These are phyloP conservation scores for Flaveria sonorensis DNA, from an alignment of 129 eudicot genomes.

Conservation along the genomic window DNA sequence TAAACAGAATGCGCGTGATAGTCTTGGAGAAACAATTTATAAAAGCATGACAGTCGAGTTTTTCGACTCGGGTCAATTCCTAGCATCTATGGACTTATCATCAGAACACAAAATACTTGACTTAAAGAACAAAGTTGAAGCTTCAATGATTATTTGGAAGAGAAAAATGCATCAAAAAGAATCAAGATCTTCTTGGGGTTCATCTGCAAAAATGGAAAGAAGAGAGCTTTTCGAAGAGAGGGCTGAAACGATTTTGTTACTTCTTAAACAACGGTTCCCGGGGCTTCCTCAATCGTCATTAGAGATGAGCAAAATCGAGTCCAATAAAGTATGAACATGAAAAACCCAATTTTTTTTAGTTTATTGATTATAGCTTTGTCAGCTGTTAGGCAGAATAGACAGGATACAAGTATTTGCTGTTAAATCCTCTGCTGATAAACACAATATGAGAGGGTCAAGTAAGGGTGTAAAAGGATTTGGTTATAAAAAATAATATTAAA, in stretches of 20 bases:
- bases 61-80: constrained; percentile 70
- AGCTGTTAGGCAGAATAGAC: background rate
- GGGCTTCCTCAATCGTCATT: constrained; percentile 81
- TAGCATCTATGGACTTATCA: constrained; percentile 63
- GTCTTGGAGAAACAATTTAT: constrained; percentile 68
- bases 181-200: constrained; percentile 61
- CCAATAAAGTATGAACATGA: constrained; percentile 47
- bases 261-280: constrained; percentile 75
- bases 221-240: constrained; percentile 89
- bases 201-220: constrained; percentile 67
- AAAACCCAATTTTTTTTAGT: background rate
- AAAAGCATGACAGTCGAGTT: constrained; percentile 73
- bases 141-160: constrained; percentile 86
- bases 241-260: constrained; percentile 73
- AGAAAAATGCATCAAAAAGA: constrained; percentile 77
- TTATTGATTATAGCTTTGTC: background rate
- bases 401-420: background rate
- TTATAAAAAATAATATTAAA: background rate
- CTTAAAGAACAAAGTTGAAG: constrained; percentile 85
- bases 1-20: constrained; percentile 66
- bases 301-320: constrained; percentile 78
- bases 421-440: background rate
- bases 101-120: constrained; percentile 76
- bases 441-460: background rate
- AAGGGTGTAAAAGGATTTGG: background rate